Evolutionary conservation across 2,329 filamentous ascomycete genomes (phyloP).

Genomic region (Arthrobotrys musiformis): DNA sequence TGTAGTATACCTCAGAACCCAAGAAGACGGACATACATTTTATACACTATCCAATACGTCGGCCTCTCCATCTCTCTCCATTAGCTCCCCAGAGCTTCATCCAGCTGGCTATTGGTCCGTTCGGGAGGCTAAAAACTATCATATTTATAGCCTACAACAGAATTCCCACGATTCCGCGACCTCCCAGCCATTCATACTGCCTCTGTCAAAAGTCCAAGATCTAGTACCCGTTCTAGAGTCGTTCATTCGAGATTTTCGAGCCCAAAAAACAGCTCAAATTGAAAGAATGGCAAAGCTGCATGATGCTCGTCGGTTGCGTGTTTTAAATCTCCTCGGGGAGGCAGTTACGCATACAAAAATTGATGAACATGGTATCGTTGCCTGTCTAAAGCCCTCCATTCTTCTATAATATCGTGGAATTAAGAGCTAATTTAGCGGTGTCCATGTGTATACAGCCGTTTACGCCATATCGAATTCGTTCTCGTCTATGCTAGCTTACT

Average conservation of each 20-base stretch:
- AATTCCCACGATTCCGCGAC: neutral
- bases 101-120: neutral
- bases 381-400: neutral
- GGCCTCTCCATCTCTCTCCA: neutral
- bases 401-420: neutral
- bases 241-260: conserved; percentile 27
- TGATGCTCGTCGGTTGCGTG: conserved; percentile 25
- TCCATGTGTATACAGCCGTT: conserved; percentile 2
- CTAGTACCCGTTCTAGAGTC: conserved; percentile 26
- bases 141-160: conserved; percentile 3
- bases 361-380: conserved; percentile 24
- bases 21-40: neutral
- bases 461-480: conserved; percentile 22
- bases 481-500: conserved; percentile 34
- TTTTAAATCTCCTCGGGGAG: conserved; percentile 38
- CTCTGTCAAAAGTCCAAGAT: conserved; percentile 23
- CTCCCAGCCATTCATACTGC: conserved; percentile 30
- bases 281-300: conserved; percentile 14
- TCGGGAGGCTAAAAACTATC: neutral
- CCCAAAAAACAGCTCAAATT: neutral
- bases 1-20: conserved; percentile 14
- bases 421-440: neutral
- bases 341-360: conserved; percentile 21
- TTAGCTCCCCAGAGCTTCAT: too few relatives aligned
- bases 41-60: conserved; percentile 5